Base-by-base conservation (phyloP, 345 rosid genomes). In the Moricandia moricandioides region DNA sequence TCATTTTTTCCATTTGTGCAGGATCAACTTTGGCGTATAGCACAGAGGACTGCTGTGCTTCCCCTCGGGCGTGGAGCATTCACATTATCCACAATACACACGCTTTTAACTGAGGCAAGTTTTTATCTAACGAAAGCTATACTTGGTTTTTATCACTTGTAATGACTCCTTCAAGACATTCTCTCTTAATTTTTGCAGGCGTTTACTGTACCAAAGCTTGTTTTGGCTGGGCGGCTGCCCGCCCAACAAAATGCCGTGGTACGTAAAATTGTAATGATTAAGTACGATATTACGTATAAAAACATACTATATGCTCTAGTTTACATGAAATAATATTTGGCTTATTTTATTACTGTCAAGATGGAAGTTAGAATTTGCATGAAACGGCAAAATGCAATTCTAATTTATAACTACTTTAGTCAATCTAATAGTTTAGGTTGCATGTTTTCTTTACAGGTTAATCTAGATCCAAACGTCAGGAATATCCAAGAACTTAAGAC, bases 191-290 rank as follows among this genome's bases (percentile, higher is more conserved):
- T 72, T 73, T 71, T 83, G 81, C 62, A 94, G 98, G 96, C 91
- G 63, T 94, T 94, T 82, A 88, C 93, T 30, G 96, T 90, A 63
- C 99, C 99, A 66, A 92, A 90, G 89, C 97, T 95, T 88, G 96
- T 90, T 73, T 85, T 95, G 82, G 95, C 96, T 31, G 99, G 99
- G 83, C 97, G 93, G 68, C 84, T 92, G 84, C 99, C 97, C 72
- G 88, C 99, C 70, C 99, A 91, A 79, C 99, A 91, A 82, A 92
- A 94, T 86, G 99, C 99, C 76, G 92, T 92, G 58, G 99, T 95
- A 90, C n/a, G 97, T 87, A 72, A 64, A 62, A 18, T 70, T 73
- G 33, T 57, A 37, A 49, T 61, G 17, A 49, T 71, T 77, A 35
- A 69, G 37, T 40, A 55, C 13, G 69, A 67, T 17, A 51, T 27